A percentile compares a stretch with the other conserved stretches of the same genome.
phyloP scores from a whole-genome alignment of 306 rosid species.

The Citrullus mucosospermus region DNA sequence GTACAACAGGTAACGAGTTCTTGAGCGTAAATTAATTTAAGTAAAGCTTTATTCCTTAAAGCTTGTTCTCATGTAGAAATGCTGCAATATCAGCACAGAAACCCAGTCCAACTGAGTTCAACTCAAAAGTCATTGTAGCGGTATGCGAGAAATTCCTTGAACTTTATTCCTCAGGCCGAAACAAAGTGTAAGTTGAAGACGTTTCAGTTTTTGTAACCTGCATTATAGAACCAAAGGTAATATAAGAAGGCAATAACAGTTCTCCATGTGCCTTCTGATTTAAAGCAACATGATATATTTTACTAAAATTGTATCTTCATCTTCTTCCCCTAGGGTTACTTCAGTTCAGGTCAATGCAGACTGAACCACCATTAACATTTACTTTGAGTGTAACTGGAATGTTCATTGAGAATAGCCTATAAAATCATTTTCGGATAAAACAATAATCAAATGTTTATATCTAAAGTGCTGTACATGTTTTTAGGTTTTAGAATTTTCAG shows the following conservation, averaged over 20 bases:
- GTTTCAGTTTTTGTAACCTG: constrained; percentile 82
- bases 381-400: background rate
- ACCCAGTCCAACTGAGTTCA: background rate
- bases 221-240: constrained; percentile 19
- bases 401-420: background rate
- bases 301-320: background rate
- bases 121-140: background rate
- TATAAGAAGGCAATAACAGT: background rate
- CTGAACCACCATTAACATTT: background rate
- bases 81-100: background rate
- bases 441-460: background rate
- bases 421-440: background rate
- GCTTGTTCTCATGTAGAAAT: background rate
- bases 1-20: background rate
- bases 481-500: background rate
- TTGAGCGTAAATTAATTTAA: background rate
- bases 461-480: background rate
- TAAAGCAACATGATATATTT: background rate
- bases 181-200: constrained; percentile 52
- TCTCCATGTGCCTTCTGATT: background rate
- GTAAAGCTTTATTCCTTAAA: background rate
- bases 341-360: background rate
- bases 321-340: background rate
- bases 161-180: constrained; percentile 47
- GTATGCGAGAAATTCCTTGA: background rate